Evolutionary conservation across 1,284 basidiomycete genomes (phyloP).

Genomic region (Abortiporus biennis): DNA sequence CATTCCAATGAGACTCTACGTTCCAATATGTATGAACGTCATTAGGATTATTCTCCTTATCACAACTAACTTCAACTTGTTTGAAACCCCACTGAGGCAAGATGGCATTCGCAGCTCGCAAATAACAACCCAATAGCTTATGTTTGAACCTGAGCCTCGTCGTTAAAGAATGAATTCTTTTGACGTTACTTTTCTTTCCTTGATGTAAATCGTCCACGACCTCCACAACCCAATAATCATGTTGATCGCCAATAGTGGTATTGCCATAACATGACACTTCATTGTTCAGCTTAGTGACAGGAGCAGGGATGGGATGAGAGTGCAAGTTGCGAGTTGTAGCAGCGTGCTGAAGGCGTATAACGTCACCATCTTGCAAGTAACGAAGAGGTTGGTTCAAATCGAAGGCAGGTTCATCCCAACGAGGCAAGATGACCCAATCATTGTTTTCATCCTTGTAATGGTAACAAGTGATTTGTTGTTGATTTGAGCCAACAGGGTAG

Average conservation of each 20-base stretch:
- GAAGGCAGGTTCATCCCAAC: constrained; percentile 70
- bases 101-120: constrained; percentile 84
- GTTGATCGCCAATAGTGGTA: constrained; percentile 75
- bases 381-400: constrained; percentile 61
- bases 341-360: constrained; percentile 77
- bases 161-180: constrained; percentile 83
- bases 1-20: constrained; percentile 96
- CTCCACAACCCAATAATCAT: constrained; percentile 93
- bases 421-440: constrained; percentile 80
- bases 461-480: constrained; percentile 98
- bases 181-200: constrained; percentile 52
- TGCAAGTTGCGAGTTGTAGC: constrained; percentile 91
- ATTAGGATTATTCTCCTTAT: constrained; percentile 78
- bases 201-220: constrained; percentile 86
- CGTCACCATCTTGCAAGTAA: constrained; percentile 75
- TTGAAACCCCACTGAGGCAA: constrained; percentile 99
- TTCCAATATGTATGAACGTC: constrained; percentile 97
- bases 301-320: constrained; percentile 84
- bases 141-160: constrained; percentile 87
- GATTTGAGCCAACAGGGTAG: constrained; percentile 87
- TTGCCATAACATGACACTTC: constrained; percentile 96
- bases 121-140: constrained; percentile 76
- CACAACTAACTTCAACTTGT: constrained; percentile 94
- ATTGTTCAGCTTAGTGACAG: constrained; percentile 84
- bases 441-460: constrained; percentile 99